A percentile compares a stretch with the other conserved stretches of the same genome.
Evolutionary conservation across 305 asterid genomes (phyloP).

Genomic region (Solanum chacoense): DNA sequence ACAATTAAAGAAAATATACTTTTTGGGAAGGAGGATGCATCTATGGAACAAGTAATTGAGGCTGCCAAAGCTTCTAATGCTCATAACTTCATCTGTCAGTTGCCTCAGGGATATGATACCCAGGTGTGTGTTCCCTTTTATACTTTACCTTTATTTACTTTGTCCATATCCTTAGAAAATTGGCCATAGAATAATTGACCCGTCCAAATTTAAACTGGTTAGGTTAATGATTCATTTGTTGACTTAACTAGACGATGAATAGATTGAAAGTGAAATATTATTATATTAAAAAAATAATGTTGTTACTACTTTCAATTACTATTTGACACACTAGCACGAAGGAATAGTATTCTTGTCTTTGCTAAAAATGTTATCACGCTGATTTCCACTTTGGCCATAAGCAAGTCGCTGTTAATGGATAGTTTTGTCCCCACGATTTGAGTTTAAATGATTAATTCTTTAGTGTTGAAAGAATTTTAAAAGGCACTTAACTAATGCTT

Average conservation of each 20-base stretch:
- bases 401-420: neutral
- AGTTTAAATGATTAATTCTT: neutral
- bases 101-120: conserved; percentile 91
- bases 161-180: neutral
- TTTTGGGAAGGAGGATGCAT: conserved; percentile 84
- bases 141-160: neutral
- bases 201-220: neutral
- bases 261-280: neutral
- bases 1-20: conserved; percentile 79
- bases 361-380: neutral
- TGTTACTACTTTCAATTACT: neutral
- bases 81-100: conserved; percentile 69
- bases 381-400: neutral
- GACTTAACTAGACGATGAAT: neutral
- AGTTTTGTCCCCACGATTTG: neutral
- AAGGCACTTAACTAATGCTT: neutral
- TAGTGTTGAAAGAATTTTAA: conserved; percentile 7
- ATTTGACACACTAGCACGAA: neutral
- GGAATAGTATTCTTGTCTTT: neutral
- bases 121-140: conserved; percentile 35
- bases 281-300: too few species aligned
- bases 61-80: conserved; percentile 95
- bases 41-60: conserved; percentile 59
- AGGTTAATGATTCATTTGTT: neutral
- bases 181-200: neutral